Evolutionary conservation across 352 stramenopile genomes (phyloP).

Genomic region (Globisporangium takayamanum): DNA sequence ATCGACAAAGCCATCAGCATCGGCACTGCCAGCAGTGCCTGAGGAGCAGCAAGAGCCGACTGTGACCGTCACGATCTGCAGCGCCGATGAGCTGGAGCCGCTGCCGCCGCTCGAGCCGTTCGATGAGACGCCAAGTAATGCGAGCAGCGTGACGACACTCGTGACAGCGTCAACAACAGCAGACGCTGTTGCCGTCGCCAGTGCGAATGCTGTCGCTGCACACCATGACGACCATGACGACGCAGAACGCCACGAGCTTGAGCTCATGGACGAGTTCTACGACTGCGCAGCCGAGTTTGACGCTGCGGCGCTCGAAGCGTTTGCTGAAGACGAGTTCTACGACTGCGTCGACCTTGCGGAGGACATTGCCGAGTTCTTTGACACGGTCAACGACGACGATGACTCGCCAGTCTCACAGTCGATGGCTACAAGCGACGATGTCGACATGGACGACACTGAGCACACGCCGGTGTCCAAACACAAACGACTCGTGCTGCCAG

Average conservation of each 20-base stretch:
- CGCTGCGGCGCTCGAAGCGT: slow-evolving; percentile 41
- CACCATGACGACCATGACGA: background rate
- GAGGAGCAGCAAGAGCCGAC: background rate
- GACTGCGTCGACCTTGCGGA: slow-evolving; percentile 71
- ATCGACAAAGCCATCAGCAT: slow-evolving; percentile 9
- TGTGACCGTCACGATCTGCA: background rate
- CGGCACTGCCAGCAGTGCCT: too few species aligned
- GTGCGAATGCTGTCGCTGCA: background rate
- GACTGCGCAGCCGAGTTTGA: slow-evolving; percentile 63
- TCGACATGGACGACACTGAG: background rate
- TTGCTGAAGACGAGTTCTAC: slow-evolving; percentile 83
- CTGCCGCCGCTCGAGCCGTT: too few species aligned
- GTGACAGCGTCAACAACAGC: background rate
- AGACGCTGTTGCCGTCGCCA: background rate
- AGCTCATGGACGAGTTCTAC: slow-evolving; percentile 81
- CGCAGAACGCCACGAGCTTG: slow-evolving; percentile 13
- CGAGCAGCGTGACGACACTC: background rate
- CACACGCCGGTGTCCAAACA: background rate
- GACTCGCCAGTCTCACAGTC: background rate
- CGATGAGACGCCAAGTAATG: too few species aligned
- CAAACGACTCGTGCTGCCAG: background rate
- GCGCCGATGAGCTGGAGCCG: too few species aligned
- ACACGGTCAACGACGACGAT: slow-evolving; percentile 8
- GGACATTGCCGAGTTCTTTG: slow-evolving; percentile 30
- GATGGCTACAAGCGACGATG: background rate